Evolutionary conservation across 768 basidiomycete genomes (phyloP).

Genomic region (Tephrocybe sp.): DNA sequence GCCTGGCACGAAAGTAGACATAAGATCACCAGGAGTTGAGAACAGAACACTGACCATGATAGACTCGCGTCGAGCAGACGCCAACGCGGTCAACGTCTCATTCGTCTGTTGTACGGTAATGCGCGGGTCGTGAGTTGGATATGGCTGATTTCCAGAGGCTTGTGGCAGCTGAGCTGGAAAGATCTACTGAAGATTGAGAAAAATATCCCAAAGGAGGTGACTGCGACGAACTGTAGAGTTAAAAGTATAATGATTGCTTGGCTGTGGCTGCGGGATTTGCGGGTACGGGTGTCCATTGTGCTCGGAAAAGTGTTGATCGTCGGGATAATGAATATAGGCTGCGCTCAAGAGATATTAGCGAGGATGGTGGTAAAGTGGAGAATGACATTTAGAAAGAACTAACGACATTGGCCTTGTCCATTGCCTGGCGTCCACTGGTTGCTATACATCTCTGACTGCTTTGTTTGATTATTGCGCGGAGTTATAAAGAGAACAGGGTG

Average conservation of each 20-base stretch:
- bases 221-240: slow-evolving; percentile 12
- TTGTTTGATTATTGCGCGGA: not conserved
- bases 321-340: slow-evolving; percentile 13
- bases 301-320: slow-evolving; percentile 5
- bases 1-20: no score
- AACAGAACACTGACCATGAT: slow-evolving; percentile 13
- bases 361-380: not conserved
- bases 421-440: slow-evolving; percentile 12
- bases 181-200: slow-evolving; percentile 7
- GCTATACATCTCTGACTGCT: slow-evolving; percentile 14
- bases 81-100: slow-evolving; percentile 21
- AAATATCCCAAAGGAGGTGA: not conserved
- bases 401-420: slow-evolving; percentile 9
- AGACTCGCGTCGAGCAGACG: slow-evolving; percentile 20
- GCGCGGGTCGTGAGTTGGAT: slow-evolving; percentile 16
- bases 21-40: no score
- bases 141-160: slow-evolving; percentile 5
- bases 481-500: not conserved
- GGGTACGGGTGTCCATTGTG: slow-evolving; percentile 2
- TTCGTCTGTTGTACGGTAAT: slow-evolving; percentile 22
- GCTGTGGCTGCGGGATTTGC: not conserved
- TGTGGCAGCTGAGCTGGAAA: slow-evolving; percentile 2
- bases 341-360: not conserved
- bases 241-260: slow-evolving; percentile 7
- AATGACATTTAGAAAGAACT: not conserved